Percentiles rank a stretch among this genome's conserved stretches.
phyloP scores from a whole-genome alignment of 2,329 filamentous ascomycete genomes.

The Sclerotinia borealis region DNA sequence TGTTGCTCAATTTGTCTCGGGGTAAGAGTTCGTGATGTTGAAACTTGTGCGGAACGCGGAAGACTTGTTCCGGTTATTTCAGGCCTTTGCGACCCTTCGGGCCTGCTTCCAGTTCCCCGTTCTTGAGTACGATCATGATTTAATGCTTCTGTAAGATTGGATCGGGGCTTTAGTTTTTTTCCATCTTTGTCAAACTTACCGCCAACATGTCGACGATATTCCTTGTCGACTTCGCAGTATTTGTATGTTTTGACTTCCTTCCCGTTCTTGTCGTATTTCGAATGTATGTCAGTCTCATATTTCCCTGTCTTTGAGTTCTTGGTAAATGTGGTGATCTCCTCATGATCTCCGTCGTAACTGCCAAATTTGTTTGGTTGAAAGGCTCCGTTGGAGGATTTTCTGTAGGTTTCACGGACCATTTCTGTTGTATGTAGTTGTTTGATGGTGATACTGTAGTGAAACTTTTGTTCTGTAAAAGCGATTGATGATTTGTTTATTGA shows the following conservation, averaged over 20 bases:
- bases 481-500: no score
- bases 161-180: background rate
- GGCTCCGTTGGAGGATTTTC: no score
- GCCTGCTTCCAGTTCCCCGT: background rate
- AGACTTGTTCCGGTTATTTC: no score
- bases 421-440: background rate
- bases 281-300: background rate
- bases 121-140: background rate
- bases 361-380: no score
- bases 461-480: background rate
- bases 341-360: background rate
- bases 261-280: background rate
- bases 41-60: no score
- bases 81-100: no score
- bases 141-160: background rate
- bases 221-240: background rate
- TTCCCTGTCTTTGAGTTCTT: background rate
- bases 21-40: background rate
- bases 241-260: background rate
- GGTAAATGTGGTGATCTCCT: background rate
- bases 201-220: background rate
- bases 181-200: background rate
- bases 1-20: background rate
- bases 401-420: background rate
- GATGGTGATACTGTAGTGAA: background rate